Percentiles rank a stretch among this genome's conserved stretches.
phyloP scores from a whole-genome alignment of 148 eudicot genomes.

The Nepenthes gracilis region DNA sequence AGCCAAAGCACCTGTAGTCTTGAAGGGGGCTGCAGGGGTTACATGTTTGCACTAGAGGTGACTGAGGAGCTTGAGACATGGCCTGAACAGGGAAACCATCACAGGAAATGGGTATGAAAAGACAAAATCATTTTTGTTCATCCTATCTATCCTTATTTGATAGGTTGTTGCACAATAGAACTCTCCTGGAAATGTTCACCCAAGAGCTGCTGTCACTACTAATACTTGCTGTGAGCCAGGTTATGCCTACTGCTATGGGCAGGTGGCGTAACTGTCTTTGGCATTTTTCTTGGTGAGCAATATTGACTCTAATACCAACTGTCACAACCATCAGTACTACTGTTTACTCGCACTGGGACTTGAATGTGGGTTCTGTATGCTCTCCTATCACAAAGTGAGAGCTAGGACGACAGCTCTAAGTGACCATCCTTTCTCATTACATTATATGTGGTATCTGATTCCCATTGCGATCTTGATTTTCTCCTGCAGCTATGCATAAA shows the following conservation, averaged over 20 bases:
- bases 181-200: background rate
- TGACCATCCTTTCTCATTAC: no score
- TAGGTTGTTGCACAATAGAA: background rate
- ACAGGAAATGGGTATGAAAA: slow-evolving; percentile 28
- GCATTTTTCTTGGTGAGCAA: no score
- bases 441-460: no score
- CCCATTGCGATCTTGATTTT: background rate
- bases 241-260: no score
- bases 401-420: no score
- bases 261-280: no score
- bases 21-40: slow-evolving; percentile 40
- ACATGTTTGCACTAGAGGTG: slow-evolving; percentile 39
- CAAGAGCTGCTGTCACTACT: background rate
- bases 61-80: slow-evolving; percentile 38
- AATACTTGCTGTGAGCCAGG: no score
- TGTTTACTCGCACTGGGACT: no score
- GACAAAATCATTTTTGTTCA: background rate
- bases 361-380: background rate
- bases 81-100: slow-evolving; percentile 40
- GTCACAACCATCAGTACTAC: background rate
- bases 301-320: no score
- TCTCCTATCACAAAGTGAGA: background rate
- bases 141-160: background rate
- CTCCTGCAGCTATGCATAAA: slow-evolving; percentile 15
- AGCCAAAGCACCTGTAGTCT: slow-evolving; percentile 22